phyloP scores from a whole-genome alignment of 352 stramenopile species.

The Globisporangium paddicum region DNA sequence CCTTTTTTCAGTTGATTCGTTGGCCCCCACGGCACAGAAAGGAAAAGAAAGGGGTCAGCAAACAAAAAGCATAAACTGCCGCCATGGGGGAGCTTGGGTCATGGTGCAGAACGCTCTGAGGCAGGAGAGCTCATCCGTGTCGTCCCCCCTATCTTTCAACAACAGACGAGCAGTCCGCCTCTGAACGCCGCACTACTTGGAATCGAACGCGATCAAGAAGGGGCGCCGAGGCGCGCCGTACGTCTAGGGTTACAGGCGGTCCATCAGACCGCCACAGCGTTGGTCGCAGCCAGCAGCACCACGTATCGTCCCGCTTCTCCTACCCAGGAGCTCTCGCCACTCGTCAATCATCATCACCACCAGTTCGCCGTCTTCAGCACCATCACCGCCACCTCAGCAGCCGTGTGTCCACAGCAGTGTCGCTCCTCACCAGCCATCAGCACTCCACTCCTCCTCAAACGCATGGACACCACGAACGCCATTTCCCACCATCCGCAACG shows the following conservation, averaged over 20 bases:
- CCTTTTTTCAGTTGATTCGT: conserved; percentile 27
- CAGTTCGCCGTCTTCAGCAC: neutral
- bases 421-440: too few relatives aligned
- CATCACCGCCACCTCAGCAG: neutral
- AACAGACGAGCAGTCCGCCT: neutral
- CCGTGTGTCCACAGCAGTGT: neutral
- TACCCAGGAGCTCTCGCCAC: neutral
- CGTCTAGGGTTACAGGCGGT: conserved; percentile 11
- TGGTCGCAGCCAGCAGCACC: conserved; percentile 5
- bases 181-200: neutral
- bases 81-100: conserved; percentile 4
- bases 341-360: neutral
- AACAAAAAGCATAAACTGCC: conserved; percentile 27
- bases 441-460: neutral
- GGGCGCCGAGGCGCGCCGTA: neutral
- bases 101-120: neutral
- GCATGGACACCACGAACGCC: neutral
- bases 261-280: conserved; percentile 9
- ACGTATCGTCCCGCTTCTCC: neutral
- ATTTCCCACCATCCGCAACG: neutral
- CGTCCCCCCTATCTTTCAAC: neutral
- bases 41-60: conserved; percentile 76
- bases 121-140: neutral
- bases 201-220: neutral
- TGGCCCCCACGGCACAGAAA: conserved; percentile 16